These are phyloP conservation scores for Botryotinia convoluta DNA, from an alignment of 2,329 filamentous ascomycete species.

Conservation along the genomic window DNA sequence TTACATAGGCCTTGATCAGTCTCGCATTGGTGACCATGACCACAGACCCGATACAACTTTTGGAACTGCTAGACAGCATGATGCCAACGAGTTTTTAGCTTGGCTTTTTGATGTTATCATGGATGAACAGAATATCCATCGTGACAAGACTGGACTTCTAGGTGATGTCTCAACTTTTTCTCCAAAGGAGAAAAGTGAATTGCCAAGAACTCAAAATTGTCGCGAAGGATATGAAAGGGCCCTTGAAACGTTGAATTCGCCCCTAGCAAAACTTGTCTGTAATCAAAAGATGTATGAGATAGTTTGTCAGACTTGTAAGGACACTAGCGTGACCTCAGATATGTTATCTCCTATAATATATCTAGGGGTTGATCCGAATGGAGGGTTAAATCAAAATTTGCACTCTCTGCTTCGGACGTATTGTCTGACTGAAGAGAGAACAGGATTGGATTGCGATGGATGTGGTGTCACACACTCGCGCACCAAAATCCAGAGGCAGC, in stretches of 20 bases:
- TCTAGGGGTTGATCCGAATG: background rate
- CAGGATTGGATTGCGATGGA: background rate
- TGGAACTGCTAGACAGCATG: constrained; percentile 16
- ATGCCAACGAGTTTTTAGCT: constrained; percentile 12
- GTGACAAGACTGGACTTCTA: background rate
- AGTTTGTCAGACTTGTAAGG: background rate
- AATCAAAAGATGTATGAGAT: background rate
- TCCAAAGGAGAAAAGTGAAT: background rate
- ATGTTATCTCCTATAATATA: background rate
- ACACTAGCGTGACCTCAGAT: background rate
- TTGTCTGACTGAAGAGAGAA: background rate
- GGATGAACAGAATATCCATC: constrained; percentile 13
- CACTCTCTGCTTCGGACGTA: background rate
- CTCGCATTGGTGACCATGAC: background rate
- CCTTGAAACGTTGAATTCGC: background rate
- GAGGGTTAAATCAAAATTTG: background rate
- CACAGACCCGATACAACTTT: constrained; percentile 5
- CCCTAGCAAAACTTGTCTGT: background rate
- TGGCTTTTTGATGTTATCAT: constrained; percentile 6
- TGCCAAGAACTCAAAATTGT: constrained; percentile 12
- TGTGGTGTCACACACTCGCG: background rate
- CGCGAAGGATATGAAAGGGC: constrained; percentile 3
- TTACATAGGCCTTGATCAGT: background rate
- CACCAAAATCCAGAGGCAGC: background rate
- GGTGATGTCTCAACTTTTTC: background rate